A percentile compares a stretch with the other conserved stretches of the same genome.
Evolutionary conservation across 139 green algal genomes (phyloP).

Genomic region (Volvox africanus): DNA sequence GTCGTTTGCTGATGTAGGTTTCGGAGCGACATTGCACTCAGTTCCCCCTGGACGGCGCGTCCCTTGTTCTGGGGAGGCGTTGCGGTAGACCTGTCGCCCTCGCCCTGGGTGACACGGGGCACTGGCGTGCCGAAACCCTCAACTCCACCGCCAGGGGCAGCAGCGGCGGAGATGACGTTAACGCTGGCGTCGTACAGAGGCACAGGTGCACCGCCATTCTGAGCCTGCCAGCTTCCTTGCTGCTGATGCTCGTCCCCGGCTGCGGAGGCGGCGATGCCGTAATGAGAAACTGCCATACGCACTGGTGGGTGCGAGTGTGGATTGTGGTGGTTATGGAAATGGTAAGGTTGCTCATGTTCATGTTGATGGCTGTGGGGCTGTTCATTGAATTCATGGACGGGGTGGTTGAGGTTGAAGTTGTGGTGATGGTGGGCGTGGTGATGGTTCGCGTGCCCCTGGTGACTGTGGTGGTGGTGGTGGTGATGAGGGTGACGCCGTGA

Average conservation of each 20-base stretch:
- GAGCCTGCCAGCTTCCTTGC: neutral
- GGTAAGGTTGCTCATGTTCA: neutral
- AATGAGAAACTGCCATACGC: too few species aligned
- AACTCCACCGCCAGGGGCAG: neutral
- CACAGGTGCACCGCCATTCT: neutral
- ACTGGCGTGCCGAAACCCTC: slow-evolving; percentile 15
- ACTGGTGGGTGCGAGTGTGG: neutral
- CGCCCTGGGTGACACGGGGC: too few species aligned
- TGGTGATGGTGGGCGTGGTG: neutral
- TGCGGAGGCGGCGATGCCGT: neutral
- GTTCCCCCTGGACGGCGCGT: too few species aligned
- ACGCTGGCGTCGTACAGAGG: neutral
- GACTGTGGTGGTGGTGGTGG: neutral
- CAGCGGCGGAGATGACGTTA: neutral
- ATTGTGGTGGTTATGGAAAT: neutral
- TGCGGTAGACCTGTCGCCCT: neutral
- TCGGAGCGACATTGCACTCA: neutral
- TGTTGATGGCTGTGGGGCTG: neutral
- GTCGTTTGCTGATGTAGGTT: neutral
- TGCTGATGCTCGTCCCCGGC: neutral
- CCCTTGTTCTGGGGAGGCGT: too few species aligned
- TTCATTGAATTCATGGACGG: too few species aligned
- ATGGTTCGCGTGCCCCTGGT: too few species aligned
- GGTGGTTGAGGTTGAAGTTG: neutral
- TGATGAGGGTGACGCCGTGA: neutral